Base-by-base conservation (phyloP, 73 alveolate species). In the Paramecium caudatum region DNA sequence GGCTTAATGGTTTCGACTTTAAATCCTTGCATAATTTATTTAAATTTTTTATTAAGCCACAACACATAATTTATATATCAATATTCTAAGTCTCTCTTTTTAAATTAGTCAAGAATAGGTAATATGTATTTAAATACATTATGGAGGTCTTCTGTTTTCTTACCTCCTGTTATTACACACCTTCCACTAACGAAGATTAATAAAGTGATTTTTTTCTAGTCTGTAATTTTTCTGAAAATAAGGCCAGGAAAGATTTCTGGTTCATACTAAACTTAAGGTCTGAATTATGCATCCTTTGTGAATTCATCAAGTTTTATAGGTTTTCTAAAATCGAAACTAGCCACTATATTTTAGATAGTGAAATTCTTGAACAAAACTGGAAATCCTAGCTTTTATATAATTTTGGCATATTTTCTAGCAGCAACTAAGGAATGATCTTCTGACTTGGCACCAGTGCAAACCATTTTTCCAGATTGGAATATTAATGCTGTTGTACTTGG, bases 181-280 rank as follows among this genome's bases (percentile, higher is more conserved):
- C 97, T 98, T 25, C 99, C 99, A 43, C 99, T 94, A 5, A 95
- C 99, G 80, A 98, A 98, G 34, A 97, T 93, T 90, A 98, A 91
- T 16, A 97, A 88, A 17, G 95, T 99, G 17, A 97, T 94, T 90
- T 98, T 97, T 17, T 99, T 99, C 16, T 95, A 85, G 47, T 74
- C 47, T 82, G 90, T 97, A 95, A 93, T 55, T 81, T 30, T 47
- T 55, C 98, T 90, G 92, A 91, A 98, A 65, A 98, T 96, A 5
- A 97, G 93, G 0, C 99, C 99, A 23, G 99, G 99, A 91, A 98
- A 98, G 32, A 96, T 70, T 82, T 98, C 99, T 5, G 99, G 99
- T 46, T 97, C 99, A 94, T 97, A 98, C 49, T 91, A 65, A 46
- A 97, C 90, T 90, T 91, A 93, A 13, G 90, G 70, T 61, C 69